Percentiles rank a stretch among this genome's conserved stretches.
These are phyloP conservation scores for Fusarium scirpi DNA, from an alignment of 2,329 filamentous ascomycete genomes.

Conservation along the genomic window DNA sequence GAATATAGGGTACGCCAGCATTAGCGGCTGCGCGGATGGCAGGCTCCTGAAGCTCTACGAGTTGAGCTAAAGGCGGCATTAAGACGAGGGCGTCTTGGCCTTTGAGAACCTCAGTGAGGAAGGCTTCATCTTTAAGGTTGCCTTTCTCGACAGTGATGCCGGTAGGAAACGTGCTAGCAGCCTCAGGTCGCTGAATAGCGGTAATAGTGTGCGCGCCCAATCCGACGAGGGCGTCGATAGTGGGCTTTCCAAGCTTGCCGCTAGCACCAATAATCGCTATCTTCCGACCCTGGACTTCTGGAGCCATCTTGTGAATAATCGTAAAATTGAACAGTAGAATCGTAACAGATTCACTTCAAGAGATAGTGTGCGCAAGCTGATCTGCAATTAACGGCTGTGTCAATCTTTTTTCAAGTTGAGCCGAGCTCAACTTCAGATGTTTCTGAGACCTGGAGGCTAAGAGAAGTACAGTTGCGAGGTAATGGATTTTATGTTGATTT, in stretches of 20 bases:
- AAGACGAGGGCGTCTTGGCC: slow-evolving; percentile 20
- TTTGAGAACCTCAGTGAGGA: slow-evolving; percentile 10
- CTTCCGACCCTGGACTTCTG: slow-evolving; percentile 3
- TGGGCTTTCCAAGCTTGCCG: slow-evolving; percentile 9
- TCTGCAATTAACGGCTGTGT: not conserved
- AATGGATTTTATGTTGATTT: not conserved
- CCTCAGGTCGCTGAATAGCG: slow-evolving; percentile 15
- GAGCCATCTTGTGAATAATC: not conserved
- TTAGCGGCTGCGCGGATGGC: slow-evolving; percentile 17
- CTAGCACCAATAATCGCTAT: slow-evolving; percentile 16
- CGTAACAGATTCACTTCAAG: not conserved
- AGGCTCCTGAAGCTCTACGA: slow-evolving; percentile 21
- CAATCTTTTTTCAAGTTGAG: not conserved
- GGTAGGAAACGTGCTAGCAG: slow-evolving; percentile 8
- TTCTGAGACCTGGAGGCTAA: not conserved
- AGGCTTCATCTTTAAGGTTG: slow-evolving; percentile 13
- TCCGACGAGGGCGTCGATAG: slow-evolving; percentile 5
- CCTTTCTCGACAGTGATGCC: slow-evolving; percentile 5
- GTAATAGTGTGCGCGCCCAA: slow-evolving; percentile 20
- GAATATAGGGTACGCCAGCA: not conserved
- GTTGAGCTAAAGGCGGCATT: slow-evolving; percentile 20
- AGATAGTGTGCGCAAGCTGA: not conserved
- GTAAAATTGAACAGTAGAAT: not conserved
- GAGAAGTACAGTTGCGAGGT: not conserved
- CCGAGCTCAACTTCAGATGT: not conserved